Conservation (phyloP, 345 rosid species). For the Moricandia moricandioides region DNA sequence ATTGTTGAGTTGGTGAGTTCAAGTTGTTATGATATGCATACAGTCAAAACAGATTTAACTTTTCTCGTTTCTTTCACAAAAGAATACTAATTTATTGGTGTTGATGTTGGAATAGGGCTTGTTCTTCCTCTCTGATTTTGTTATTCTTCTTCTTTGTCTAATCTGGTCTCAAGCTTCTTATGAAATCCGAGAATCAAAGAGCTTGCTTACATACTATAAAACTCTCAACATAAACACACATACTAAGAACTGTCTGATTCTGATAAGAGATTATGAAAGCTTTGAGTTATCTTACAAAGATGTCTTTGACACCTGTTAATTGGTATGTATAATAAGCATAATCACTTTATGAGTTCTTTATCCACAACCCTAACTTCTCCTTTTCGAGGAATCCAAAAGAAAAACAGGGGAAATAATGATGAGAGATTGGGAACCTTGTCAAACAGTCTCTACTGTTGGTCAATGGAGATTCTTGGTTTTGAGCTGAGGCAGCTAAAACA, state of each 20-base stretch:
- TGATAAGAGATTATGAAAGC: neutral
- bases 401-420: neutral
- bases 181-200: neutral
- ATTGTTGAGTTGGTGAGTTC: conserved; percentile 64
- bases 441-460: conserved; percentile 14
- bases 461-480: conserved; percentile 6
- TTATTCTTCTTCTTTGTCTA: neutral
- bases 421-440: conserved; percentile 25
- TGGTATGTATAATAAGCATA: conserved; percentile 32
- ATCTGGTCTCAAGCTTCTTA: neutral
- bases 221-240: neutral
- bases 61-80: conserved; percentile 39
- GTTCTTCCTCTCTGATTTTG: conserved; percentile 14
- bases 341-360: conserved; percentile 20
- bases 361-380: conserved; percentile 21
- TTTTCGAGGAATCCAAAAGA: conserved; percentile 6
- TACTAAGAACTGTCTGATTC: neutral
- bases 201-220: neutral
- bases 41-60: neutral
- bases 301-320: conserved; percentile 10
- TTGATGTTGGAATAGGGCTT: conserved; percentile 80
- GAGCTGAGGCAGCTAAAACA: conserved; percentile 12
- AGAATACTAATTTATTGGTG: conserved; percentile 74
- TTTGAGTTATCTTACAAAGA: conserved; percentile 28
- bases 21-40: neutral